phyloP scores from a whole-genome alignment of 176 grass and related monocot species.

The Otatea glauca region DNA sequence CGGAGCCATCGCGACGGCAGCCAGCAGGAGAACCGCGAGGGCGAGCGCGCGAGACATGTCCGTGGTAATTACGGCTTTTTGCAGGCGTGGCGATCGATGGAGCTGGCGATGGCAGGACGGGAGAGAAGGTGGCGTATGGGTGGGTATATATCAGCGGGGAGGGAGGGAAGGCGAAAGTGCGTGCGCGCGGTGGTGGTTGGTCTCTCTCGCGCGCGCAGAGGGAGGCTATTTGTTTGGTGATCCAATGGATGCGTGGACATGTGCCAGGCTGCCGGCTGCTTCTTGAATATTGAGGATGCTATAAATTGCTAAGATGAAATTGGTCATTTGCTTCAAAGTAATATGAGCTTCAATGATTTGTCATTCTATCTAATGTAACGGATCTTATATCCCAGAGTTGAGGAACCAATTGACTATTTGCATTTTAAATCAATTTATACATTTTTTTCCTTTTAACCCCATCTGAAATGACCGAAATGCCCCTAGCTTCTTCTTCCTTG shows the following conservation, averaged over 20 bases:
- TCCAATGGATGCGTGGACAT: not conserved
- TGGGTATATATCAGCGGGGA: not conserved
- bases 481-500: too few relatives aligned
- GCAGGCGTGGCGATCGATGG: not conserved
- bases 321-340: too few relatives aligned
- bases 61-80: not conserved
- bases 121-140: not conserved
- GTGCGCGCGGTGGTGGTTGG: not conserved
- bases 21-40: conserved; percentile 30
- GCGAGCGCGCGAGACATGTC: conserved; percentile 48
- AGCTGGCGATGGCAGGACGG: not conserved
- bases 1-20: conserved; percentile 25
- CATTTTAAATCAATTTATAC: too few relatives aligned
- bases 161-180: not conserved
- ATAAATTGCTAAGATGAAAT: too few relatives aligned
- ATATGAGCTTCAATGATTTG: too few relatives aligned
- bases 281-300: not conserved
- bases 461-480: too few relatives aligned
- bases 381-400: too few relatives aligned
- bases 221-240: not conserved
- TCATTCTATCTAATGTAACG: too few relatives aligned
- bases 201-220: not conserved
- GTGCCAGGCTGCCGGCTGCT: not conserved
- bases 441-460: too few relatives aligned
- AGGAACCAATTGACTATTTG: too few relatives aligned